These are phyloP conservation scores for Candida nitratophila DNA, from an alignment of 805 yeast species.

Conservation along the genomic window DNA sequence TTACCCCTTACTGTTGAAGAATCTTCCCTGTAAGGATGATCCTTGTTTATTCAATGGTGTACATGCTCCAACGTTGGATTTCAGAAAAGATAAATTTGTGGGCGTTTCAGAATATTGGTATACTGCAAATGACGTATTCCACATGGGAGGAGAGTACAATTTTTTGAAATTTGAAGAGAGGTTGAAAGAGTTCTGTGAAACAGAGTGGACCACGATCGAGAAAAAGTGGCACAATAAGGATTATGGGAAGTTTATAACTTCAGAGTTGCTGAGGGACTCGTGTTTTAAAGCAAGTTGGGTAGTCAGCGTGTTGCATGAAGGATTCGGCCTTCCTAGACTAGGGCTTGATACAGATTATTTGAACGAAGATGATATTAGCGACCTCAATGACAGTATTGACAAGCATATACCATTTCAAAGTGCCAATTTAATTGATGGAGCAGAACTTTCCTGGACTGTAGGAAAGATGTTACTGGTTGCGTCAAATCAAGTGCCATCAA, in stretches of 20 bases:
- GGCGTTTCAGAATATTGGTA: slow-evolving; percentile 98
- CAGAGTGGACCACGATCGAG: slow-evolving; percentile 56
- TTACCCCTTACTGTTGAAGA: slow-evolving; percentile 71
- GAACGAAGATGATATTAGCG: slow-evolving; percentile 17
- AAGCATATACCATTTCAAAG: slow-evolving; percentile 67
- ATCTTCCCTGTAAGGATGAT: slow-evolving; percentile 74
- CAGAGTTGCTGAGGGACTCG: slow-evolving; percentile 57
- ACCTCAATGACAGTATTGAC: slow-evolving; percentile 13
- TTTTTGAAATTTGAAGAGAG: slow-evolving; percentile 59
- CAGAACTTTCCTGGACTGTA: slow-evolving; percentile 91
- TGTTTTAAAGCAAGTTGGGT: slow-evolving; percentile 98
- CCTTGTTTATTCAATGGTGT: slow-evolving; percentile 95
- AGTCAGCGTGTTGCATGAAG: slow-evolving; percentile 81
- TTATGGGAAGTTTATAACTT: slow-evolving; percentile 48
- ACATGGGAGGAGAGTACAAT: slow-evolving; percentile 83
- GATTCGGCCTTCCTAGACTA: slow-evolving; percentile 77
- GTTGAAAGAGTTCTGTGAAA: slow-evolving; percentile 67
- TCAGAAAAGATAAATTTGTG: slow-evolving; percentile 71
- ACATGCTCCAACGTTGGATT: slow-evolving; percentile 86
- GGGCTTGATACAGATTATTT: slow-evolving; percentile 39
- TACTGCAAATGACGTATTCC: slow-evolving; percentile 86
- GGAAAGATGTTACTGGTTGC: slow-evolving; percentile 85
- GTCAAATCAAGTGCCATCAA: slow-evolving; percentile 49
- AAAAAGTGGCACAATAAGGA: slow-evolving; percentile 44
- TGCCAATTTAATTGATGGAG: slow-evolving; percentile 71